Evolutionary conservation across 2,329 filamentous ascomycete species (phyloP).

Genomic region (Botrytis deweyae): DNA sequence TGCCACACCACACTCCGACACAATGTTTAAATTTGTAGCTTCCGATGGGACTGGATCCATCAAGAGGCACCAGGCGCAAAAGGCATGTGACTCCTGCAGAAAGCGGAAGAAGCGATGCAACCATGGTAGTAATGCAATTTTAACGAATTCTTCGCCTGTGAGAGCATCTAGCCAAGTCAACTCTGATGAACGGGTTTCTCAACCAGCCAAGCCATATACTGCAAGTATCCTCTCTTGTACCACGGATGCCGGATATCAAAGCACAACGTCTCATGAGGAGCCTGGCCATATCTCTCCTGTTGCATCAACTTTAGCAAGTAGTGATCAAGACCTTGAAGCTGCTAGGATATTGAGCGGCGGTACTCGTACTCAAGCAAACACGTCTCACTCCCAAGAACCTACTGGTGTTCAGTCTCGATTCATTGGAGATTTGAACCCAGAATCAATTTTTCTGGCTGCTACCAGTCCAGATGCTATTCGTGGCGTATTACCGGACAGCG

Average conservation of each 20-base stretch:
- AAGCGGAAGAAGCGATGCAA: conserved; percentile 43
- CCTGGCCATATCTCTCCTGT: neutral
- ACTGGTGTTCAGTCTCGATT: conserved; percentile 44
- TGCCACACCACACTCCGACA: neutral
- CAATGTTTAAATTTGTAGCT: conserved; percentile 58
- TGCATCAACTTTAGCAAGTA: conserved; percentile 13
- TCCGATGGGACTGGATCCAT: conserved; percentile 50
- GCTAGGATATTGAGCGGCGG: conserved; percentile 21
- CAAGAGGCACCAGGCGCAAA: conserved; percentile 59
- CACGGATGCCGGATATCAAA: neutral
- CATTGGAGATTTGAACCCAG: conserved; percentile 59
- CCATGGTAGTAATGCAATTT: conserved; percentile 34
- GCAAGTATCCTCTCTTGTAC: neutral
- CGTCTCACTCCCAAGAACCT: neutral
- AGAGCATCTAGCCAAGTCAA: neutral
- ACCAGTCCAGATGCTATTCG: conserved; percentile 44
- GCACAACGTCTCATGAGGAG: neutral
- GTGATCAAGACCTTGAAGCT: conserved; percentile 21
- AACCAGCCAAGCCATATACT: neutral
- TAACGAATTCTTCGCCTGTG: neutral
- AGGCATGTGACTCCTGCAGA: conserved; percentile 56
- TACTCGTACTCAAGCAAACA: conserved; percentile 7
- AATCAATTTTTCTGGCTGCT: conserved; percentile 58
- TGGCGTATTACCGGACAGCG: conserved; percentile 49
- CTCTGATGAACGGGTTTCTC: neutral